Evolutionary conservation across 768 basidiomycete genomes (phyloP), one percentile per base, ranked within the genome.

Genomic region (Leccinum broughii): DNA sequence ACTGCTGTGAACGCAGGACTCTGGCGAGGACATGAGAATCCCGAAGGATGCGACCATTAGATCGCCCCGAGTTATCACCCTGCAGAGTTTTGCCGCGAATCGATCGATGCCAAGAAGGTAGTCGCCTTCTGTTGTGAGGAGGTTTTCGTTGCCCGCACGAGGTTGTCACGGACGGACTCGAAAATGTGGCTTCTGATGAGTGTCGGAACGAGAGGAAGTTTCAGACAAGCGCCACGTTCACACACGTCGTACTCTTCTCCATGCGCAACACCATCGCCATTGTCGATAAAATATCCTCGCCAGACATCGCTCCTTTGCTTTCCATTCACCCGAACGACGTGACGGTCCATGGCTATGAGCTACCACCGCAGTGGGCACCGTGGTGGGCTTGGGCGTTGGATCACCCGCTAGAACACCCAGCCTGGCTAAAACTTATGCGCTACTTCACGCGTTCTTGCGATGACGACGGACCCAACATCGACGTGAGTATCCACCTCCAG

Each of bases 111-210:
- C n/a, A 28, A 20, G 0, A 6, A 20, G 9, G 5, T 34, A 34
- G 1, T 82, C 80, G 20, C 86, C 86, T 62, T 86, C 83, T 1
- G 78, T 78, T 13, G 78, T 81, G 46, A 85, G 71, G 17, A 85
- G 64, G 6, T 83, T 80, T 13, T 84, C 78, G 30, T 73, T 69
- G 2, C 85, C 82, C 0, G 77, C 80, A 82, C 80, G 22, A 85
- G 75, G 58, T 71, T 77, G 46, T 84, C 82, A 14, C 78, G 71
- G 15, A 85, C 76, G 61, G 28, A 30, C 28, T 30, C 28, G 28
- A 8, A 84, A 84, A 59, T 83, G 80, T 3, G 86, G 85, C 70
- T 89, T 89, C 30, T 83, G 32, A 35, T 35, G 13, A 35, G 34
- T 35, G 13, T 35, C 24, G 24, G 24, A 24, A 24, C 24, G 24